Evolutionary conservation across 2,329 filamentous ascomycete species (phyloP), one percentile per base, ranked within the genome.

Genomic region (Claviceps pusilla): DNA sequence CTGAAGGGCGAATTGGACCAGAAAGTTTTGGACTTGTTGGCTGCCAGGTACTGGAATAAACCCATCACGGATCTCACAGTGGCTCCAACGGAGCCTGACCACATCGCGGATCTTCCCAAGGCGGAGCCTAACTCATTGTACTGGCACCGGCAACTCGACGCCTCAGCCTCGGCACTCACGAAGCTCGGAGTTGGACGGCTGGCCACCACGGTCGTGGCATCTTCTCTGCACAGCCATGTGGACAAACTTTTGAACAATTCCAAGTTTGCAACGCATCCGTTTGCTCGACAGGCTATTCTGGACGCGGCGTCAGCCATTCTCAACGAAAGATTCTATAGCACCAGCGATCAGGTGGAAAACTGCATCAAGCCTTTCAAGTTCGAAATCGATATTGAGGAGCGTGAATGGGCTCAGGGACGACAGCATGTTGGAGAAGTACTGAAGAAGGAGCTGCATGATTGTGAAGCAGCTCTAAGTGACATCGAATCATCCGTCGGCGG

Each of bases 281-380:
- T 93, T 62, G 93, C 93, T 10, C 84, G 88, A 41, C 83, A 93
- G 67, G 87, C 89, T n/a, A 97, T 98, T 59, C 86, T 83, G 50
- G 89, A 96, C 61, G 90, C 93, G 1, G 89, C 89, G 1, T 86
- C 88, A 0, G 86, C 82, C 31, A 97, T 98, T 53, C 73, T 98
- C 12, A 93, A 93, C 59, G 93, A 98, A 63, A 79, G 91, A 14
- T 95, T 95, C 59, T 97, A 96, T 71, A 93, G 91, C 69, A 98
- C 94, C 1, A 93, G 87, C 58, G 94, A 98, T 64, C 93, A 97
- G 70, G 87, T 98, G 1, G 93, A 98, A 69, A 97, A 97, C 66
- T 98, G 91, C 66, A 94, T 98, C 70, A 98, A 98, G 69, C 93
- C 94, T 0, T 98, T 91, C 75, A 98, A 98, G 67, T 97, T 91